Evolutionary conservation across 1,284 basidiomycete species (phyloP), one percentile per base, ranked within the genome.

Genomic region (Ustilago loliicola): DNA sequence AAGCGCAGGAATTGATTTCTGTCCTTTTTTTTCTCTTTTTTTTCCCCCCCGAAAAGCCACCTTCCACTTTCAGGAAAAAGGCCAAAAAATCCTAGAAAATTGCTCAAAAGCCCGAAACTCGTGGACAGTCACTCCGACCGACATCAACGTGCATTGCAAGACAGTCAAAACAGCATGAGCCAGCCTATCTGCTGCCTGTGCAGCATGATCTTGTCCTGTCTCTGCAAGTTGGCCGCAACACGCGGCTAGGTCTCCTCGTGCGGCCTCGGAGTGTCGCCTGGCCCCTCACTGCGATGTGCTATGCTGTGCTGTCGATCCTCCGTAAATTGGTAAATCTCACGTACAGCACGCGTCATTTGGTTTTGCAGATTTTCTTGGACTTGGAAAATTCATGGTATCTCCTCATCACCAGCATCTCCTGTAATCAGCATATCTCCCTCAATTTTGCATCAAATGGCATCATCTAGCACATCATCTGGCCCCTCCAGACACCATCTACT

Each of bases 231-330:
- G 40, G 40, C 40, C 40, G 11, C 13, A 45, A 45, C 13, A 45
- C 7, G 40, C 2, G 8, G 40, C 40, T 45, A 45, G 40, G 7
- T 17, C 40, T 45, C n/a, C 32, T 34, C 15, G 8, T 7, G 9
- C 8, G 45, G 19, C 19, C 29, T 54, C 17, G 25, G 32, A 27
- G 19, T 15, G 36, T 27, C 36, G 19, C 36, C 21, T 25, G n/a
- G 32, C 30, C 34, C 15, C 8, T 27, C n/a, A 29, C 48, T 25
- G 48, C 48, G 36, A 0, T 55, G 8, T 40, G 53, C 36, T 36
- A 21, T 38, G 53, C 30, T 27, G 15, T n/a, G 52, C 52, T n/a
- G 30, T 53, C n/a, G 52, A 32, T 53, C 52, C 52, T 36, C 32
- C 52, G 30, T 32, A 11, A 53, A 53, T 17, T 53, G 15, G 45